A percentile compares a stretch with the other conserved stretches of the same genome.
Conservation (phyloP, 116 monocot species). For the Cymodocea nodosa region DNA sequence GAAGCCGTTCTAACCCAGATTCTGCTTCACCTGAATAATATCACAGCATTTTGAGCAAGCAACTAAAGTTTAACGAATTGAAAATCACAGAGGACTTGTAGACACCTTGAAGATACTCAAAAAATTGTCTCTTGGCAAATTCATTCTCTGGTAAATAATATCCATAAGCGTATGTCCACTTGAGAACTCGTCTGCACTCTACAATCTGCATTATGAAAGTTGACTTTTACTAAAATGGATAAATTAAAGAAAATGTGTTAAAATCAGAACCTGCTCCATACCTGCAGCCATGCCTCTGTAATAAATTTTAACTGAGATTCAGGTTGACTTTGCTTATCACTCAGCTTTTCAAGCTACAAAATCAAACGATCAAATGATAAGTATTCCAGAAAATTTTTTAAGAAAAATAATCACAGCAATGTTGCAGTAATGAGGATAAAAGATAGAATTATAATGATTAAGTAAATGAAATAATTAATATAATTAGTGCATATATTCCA, state of each 20-base stretch:
- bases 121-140: constrained; percentile 79
- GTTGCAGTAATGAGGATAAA: too few species aligned
- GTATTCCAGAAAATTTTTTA: neutral
- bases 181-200: constrained; percentile 90
- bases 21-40: constrained; percentile 81
- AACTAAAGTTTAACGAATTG: neutral
- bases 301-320: constrained; percentile 97
- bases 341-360: constrained; percentile 85
- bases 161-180: constrained; percentile 97
- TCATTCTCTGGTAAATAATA: constrained; percentile 89
- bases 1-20: constrained; percentile 88
- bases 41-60: neutral
- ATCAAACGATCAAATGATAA: neutral
- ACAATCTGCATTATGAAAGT: constrained; percentile 48
- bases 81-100: neutral
- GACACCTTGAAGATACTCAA: constrained; percentile 94
- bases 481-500: too few species aligned
- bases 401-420: too few species aligned
- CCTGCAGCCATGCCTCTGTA: constrained; percentile 97
- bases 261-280: constrained; percentile 2
- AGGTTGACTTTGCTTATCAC: constrained; percentile 87
- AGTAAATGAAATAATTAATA: too few species aligned
- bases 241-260: neutral
- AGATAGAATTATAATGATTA: too few species aligned
- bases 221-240: neutral